These are phyloP conservation scores for Ormosia semicastrata DNA, from an alignment of 306 rosid genomes.

Conservation along the genomic window DNA sequence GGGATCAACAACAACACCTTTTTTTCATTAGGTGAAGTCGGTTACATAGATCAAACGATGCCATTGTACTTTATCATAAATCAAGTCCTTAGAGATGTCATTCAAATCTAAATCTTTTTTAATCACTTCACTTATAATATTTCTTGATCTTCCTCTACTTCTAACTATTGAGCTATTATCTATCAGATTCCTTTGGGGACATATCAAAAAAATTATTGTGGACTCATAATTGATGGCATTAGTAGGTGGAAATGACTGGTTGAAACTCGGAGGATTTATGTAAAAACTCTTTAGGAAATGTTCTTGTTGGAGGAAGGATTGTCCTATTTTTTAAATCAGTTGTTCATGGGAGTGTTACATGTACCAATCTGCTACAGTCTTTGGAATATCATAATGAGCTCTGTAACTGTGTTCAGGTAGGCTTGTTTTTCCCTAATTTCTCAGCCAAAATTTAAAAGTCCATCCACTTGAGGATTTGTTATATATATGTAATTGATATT, in stretches of 20 bases:
- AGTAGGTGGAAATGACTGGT: background rate
- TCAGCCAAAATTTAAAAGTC: background rate
- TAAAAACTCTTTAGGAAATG: slow-evolving; percentile 2
- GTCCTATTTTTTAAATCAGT: background rate
- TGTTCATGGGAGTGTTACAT: background rate
- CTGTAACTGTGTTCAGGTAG: background rate
- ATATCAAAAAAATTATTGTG: background rate
- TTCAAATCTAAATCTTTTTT: too few relatives aligned
- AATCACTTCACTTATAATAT: too few relatives aligned
- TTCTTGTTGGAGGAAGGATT: background rate
- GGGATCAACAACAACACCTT: too few relatives aligned
- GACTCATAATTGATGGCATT: background rate
- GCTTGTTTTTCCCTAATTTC: background rate
- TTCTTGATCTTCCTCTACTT: too few relatives aligned
- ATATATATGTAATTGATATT: background rate
- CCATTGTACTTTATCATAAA: too few relatives aligned
- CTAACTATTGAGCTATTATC: too few relatives aligned
- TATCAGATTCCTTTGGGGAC: too few relatives aligned
- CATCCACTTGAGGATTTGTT: background rate
- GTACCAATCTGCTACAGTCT: background rate
- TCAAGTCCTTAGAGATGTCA: too few relatives aligned
- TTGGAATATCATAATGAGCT: slow-evolving; percentile 1
- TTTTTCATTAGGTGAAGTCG: too few relatives aligned
- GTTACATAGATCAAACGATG: too few relatives aligned
- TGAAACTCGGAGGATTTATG: background rate